phyloP scores from a whole-genome alignment of 495 filamentous ascomycete genomes.

The Penicillium samsonianum region DNA sequence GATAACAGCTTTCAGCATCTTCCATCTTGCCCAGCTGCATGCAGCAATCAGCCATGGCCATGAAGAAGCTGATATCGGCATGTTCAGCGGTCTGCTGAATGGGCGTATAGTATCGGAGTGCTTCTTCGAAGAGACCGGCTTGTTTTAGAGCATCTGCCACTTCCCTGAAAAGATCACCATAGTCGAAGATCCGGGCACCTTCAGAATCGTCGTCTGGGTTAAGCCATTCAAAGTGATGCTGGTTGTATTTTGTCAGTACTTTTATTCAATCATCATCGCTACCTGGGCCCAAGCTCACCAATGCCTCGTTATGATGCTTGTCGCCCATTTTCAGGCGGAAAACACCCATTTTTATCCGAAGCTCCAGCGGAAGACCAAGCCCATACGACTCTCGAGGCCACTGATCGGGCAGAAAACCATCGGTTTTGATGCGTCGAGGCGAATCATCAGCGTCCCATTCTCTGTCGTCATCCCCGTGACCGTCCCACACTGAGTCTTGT shows the following conservation, averaged over 20 bases:
- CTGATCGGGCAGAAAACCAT: constrained; percentile 54
- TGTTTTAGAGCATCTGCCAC: constrained; percentile 68
- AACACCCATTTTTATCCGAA: constrained; percentile 83
- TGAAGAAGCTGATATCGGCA: constrained; percentile 61
- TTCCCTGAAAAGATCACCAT: constrained; percentile 75
- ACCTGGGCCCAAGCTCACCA: constrained; percentile 51
- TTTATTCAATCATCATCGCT: background rate
- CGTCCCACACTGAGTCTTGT: constrained; percentile 77
- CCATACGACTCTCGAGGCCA: constrained; percentile 68
- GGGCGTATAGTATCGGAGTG: constrained; percentile 72
- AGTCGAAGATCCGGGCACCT: constrained; percentile 56
- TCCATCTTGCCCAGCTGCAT: constrained; percentile 58
- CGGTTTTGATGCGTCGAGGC: constrained; percentile 60
- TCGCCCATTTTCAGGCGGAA: constrained; percentile 69
- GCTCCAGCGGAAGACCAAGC: constrained; percentile 72
- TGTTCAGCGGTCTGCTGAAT: constrained; percentile 59
- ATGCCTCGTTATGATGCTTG: constrained; percentile 67
- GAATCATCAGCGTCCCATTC: constrained; percentile 84
- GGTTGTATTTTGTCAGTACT: constrained; percentile 14
- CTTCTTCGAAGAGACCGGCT: constrained; percentile 56
- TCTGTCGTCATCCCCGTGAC: constrained; percentile 74
- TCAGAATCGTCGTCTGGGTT: constrained; percentile 56
- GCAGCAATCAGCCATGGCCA: constrained; percentile 75
- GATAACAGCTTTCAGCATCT: constrained; percentile 74
- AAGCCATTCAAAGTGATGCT: constrained; percentile 66